Percentiles rank a stretch among this genome's conserved stretches.
Evolutionary conservation across 2,329 filamentous ascomycete genomes (phyloP).

Genomic region (Orbilia oligospora): DNA sequence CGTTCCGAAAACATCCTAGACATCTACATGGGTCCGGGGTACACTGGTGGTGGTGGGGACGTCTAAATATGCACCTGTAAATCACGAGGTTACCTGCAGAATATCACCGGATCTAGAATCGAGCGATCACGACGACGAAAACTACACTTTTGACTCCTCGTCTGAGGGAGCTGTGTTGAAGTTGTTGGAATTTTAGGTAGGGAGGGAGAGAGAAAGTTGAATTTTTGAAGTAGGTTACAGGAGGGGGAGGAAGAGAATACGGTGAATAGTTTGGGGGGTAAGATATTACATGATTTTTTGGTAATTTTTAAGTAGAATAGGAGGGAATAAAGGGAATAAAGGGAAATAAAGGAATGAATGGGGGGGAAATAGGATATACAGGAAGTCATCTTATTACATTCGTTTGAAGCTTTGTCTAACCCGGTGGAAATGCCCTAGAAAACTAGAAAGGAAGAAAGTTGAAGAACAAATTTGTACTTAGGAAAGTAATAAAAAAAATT

Average conservation of each 20-base stretch:
- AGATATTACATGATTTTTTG: slow-evolving; percentile 36
- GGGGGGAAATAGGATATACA: slow-evolving; percentile 29
- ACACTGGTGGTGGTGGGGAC: not conserved
- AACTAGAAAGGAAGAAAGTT: not conserved
- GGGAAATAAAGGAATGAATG: not conserved
- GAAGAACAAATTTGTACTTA: slow-evolving; percentile 21
- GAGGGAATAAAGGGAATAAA: slow-evolving; percentile 4
- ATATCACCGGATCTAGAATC: slow-evolving; percentile 48
- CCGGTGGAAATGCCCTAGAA: slow-evolving; percentile 29
- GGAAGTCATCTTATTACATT: slow-evolving; percentile 57
- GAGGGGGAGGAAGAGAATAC: not conserved
- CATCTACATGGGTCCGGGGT: not conserved
- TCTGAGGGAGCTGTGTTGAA: slow-evolving; percentile 8
- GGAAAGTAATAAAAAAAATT: slow-evolving; percentile 27
- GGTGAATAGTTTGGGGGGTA: slow-evolving; percentile 10
- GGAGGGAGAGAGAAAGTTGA: slow-evolving; percentile 8
- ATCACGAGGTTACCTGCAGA: slow-evolving; percentile 55
- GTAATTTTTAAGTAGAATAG: not conserved
- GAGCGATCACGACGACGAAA: slow-evolving; percentile 38
- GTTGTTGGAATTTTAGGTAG: slow-evolving; percentile 34
- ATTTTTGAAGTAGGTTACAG: slow-evolving; percentile 19
- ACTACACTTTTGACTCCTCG: slow-evolving; percentile 15
- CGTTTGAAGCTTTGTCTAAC: slow-evolving; percentile 48
- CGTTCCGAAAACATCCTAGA: slow-evolving; percentile 27
- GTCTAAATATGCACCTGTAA: slow-evolving; percentile 20